Base-by-base conservation (phyloP, 805 yeast genomes). In the Candida peoriensis region DNA sequence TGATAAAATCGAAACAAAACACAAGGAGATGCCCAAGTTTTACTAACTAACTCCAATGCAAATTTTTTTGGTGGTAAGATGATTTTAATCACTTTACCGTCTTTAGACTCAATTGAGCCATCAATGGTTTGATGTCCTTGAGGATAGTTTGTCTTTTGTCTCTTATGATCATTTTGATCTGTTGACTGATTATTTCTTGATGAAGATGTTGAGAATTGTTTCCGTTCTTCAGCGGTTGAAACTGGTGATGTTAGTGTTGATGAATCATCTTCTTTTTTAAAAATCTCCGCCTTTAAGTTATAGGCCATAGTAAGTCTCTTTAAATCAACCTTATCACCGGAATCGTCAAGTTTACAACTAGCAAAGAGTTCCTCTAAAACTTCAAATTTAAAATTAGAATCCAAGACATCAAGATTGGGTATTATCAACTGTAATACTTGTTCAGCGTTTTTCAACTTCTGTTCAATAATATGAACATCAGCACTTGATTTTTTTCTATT, bases 1-100 rank as follows among this genome's bases (percentile, higher is more conserved):
- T 88, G 95, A 54, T 85, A 83, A 55, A 88, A 87, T 37, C 95
- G 66, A 54, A 87, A 84, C 34, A 88, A 63, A 5, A 86, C 87
- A 58, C 95, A 86, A 0, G 95, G 94, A 46, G 80, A 77, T 42
- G 78, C 76, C 94, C 95, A 88, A 1, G 89, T 81, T 29, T 80
- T 74, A 40, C 76, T 74, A 16, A 88, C 78, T 41, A 87, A 66
- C 44, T 74, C 75, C 24, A 84, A 57, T 0, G 95, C 90, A 18
- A 72, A 71, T 22, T 76, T 79, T 50, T 82, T 78, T 2, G 89
- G 75, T 0, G 96, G 96, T 24, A 88, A 60, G 6, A 78, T 74
- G 41, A 81, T 70, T 42, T 70, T 76, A 44, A 82, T 69, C 47
- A 79, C 88, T 27, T 48, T 45, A 4, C 54, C 57, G 28, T 46